Evolutionary conservation across 2,329 filamentous ascomycete genomes (phyloP), one percentile per base, ranked within the genome.

Genomic region (Exophiala sp.): DNA sequence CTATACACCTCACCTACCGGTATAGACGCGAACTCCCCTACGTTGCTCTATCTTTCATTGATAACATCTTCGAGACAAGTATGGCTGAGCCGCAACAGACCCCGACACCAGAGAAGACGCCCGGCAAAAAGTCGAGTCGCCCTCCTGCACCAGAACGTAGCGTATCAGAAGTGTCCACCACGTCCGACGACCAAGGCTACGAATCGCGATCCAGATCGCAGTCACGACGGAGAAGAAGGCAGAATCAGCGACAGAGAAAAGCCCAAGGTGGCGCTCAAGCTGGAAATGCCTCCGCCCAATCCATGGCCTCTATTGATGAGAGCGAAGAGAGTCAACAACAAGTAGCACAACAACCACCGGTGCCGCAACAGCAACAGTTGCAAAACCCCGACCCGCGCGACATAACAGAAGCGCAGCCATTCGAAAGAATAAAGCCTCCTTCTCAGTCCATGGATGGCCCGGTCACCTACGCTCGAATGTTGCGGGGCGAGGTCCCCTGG

Each of bases 371-470:
- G 23, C 43, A 60, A 24, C 56, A 53, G 55, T 48, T 59, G 29
- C 51, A 56, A 39, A 58, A 61, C 52, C 45, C 55, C 22, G 41
- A 52, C 40, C 45, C 58, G n/a, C 41, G 44, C 74, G 62, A 74
- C 73, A 57, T 74, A 71, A 76, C 73, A 35, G 65, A 68, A 52
- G 73, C 75, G 69, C 68, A 72, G 50, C 71, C 73, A 23, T 78
- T 79, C 55, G 75, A 79, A 62, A 73, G 72, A 39, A 78, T 79
- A 56, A 76, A 76, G 6, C 74, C 75, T 9, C 75, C 78, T 55
- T 72, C 69, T 60, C 77, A 76, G 39, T 74, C 70, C 45, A 79
- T 79, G 76, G 71, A 76, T 53, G 76, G 76, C 1, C 76, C 76
- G 3, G 76, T 79, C 24, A 78, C 76, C 14, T 67, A 74, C 47